Evolutionary conservation across 75 land plant genomes (phyloP), one percentile per base, ranked within the genome.

Genomic region (Larix kaempferi): DNA sequence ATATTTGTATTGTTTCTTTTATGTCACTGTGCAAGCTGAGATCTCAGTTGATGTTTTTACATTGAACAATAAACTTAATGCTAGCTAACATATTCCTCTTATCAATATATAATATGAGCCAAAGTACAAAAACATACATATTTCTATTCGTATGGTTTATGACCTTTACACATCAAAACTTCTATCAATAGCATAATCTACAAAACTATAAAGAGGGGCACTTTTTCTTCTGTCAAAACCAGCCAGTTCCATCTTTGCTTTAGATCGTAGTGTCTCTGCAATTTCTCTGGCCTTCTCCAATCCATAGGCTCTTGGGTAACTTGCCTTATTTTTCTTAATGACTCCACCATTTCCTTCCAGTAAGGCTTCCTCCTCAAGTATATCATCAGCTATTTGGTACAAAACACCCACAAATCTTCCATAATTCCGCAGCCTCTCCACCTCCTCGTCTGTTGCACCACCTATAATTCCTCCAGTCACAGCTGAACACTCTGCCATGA

Each of bases 321-420:
- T 91, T 10, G 82, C 66, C 22, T 65, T 77, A 22, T 79, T 73
- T 56, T 80, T 85, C 54, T 81, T 81, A 17, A 82, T 77, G 72
- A 71, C 82, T 61, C 77, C 81, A 80, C 83, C 88, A 41, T 82
- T 84, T 14, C 74, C 81, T 54, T 77, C 71, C 12, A 25, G 35
- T 7, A 77, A 62, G 2, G 7, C 80, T 11, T 80, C 80, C 35
- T 67, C 82, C 77, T 56, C 62, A 29, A 78, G 4, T 52, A 93
- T 71, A 52, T 93, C 95, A 64, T 89, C 93, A 3, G 87, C 91
- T 52, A 93, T 85, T 74, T 93, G 80, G 59, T 89, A 93, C 74
- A 93, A 71, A 0, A 93, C 78, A n/a, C 95, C 95, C 21, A 91
- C 88, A 35, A 85, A 86, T 56, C 89, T 59, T 2, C 91, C 95